Conservation (phyloP, 768 basidiomycete species). For the Phlebiopsis gigantea region DNA sequence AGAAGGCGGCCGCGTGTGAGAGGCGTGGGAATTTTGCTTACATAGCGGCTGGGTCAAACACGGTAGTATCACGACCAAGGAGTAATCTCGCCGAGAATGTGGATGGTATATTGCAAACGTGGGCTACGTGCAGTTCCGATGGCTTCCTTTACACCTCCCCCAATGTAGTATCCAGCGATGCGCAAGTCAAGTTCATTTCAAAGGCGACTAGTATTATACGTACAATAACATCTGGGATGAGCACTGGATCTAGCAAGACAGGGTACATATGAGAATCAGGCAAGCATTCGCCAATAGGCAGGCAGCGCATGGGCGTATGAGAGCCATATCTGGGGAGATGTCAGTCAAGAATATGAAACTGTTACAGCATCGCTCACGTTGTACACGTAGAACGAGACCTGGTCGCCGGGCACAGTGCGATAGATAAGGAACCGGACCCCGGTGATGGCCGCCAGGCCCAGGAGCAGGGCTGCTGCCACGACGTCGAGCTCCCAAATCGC, state of each 20-base stretch:
- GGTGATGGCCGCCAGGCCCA: slow-evolving; percentile 14
- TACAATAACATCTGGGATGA: not conserved
- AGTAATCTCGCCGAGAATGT: too few relatives aligned
- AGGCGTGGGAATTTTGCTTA: too few relatives aligned
- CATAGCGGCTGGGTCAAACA: too few relatives aligned
- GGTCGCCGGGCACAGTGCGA: slow-evolving; percentile 17
- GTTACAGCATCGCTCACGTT: slow-evolving; percentile 19
- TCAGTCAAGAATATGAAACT: too few relatives aligned
- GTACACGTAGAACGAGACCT: slow-evolving; percentile 24
- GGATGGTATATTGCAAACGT: too few relatives aligned
- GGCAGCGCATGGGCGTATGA: slow-evolving; percentile 12
- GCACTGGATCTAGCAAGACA: not conserved
- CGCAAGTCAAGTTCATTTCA: too few relatives aligned
- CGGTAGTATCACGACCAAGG: too few relatives aligned
- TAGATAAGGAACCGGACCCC: slow-evolving; percentile 18
- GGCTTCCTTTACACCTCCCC: too few relatives aligned
- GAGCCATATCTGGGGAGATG: slow-evolving; percentile 9
- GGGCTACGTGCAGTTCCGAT: too few relatives aligned
- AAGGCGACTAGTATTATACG: too few relatives aligned
- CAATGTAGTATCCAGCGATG: too few relatives aligned
- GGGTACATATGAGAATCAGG: not conserved
- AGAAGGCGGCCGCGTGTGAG: too few relatives aligned
- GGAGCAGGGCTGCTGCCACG: slow-evolving; percentile 7
- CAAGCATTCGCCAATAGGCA: slow-evolving; percentile 5
- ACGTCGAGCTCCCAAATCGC: slow-evolving; percentile 18